Evolutionary conservation across 352 stramenopile species (phyloP), one percentile per base, ranked within the genome.

Genomic region (Globisporangium takayamanum): DNA sequence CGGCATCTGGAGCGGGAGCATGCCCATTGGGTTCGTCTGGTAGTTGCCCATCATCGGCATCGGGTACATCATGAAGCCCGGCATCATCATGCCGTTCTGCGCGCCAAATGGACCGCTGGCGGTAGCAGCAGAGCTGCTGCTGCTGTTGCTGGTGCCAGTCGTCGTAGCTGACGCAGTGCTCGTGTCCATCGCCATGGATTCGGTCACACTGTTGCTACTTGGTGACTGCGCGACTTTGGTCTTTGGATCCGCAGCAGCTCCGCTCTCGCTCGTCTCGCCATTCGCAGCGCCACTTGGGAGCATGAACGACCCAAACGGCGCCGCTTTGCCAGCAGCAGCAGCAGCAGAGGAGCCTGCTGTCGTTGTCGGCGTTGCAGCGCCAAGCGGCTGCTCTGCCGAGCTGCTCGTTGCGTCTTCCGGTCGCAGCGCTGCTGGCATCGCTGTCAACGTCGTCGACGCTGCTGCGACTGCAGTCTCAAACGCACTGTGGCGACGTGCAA

Each of bases 1-100:
- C n/a, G 59, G 59, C 49, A 63, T n/a, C 16, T 72, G 70, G 66
- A 84, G 74, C 5, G 63, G 53, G 72, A 85, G 64, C 30, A 77
- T 60, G 20, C 47, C 47, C 55, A 79, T 76, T 1, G 70, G 48
- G 42, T 64, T 60, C 60, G 68, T 61, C 33, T 79, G 64, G 28
- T 72, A 82, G 55, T 78, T 82, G 54, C 74, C 74, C 78, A 92
- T 88, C 80, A 92, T 90, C 30, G 72, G 76, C 70, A 83, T 80
- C 51, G 77, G 67, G 55, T 89, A 91, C 81, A 92, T 89, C 73
- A 93, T 85, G 55, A 93, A 91, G 33, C 80, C 77, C 25, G 84
- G 84, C 68, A 89, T 80, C 78, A 89, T 86, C 79, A 91, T 89
- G 59, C 69, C 70, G 53, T 67, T 73, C 5, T 63, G 36, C 10